Evolutionary conservation across 768 basidiomycete species (phyloP).

Genomic region (Lentinula edodes): DNA sequence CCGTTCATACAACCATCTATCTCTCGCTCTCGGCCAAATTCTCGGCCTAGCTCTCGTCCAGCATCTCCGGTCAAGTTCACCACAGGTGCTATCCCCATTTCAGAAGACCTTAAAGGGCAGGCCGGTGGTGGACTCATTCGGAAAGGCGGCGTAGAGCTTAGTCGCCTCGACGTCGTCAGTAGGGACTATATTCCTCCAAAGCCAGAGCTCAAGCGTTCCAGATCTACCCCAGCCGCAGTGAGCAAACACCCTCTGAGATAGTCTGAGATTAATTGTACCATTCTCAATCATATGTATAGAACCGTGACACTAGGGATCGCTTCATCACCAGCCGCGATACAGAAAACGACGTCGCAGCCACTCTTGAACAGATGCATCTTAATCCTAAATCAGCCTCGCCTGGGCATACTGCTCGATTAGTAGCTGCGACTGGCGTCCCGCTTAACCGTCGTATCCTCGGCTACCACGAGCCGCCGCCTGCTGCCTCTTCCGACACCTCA

Average conservation of each 20-base stretch:
- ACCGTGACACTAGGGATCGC: conserved; percentile 56
- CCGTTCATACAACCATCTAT: conserved; percentile 41
- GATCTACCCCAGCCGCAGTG: conserved; percentile 63
- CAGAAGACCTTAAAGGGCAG: conserved; percentile 54
- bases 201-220: conserved; percentile 62
- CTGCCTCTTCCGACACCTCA: conserved; percentile 69
- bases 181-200: conserved; percentile 67
- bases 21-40: conserved; percentile 14
- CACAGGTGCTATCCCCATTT: conserved; percentile 40
- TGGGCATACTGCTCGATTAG: conserved; percentile 73
- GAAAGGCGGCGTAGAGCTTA: conserved; percentile 67
- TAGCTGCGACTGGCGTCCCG: conserved; percentile 69
- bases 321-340: conserved; percentile 62
- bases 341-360: conserved; percentile 51
- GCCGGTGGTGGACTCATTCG: conserved; percentile 65
- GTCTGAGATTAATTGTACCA: not conserved
- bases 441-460: conserved; percentile 79
- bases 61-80: conserved; percentile 63
- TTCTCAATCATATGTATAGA: conserved; percentile 19
- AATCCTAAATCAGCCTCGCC: conserved; percentile 60
- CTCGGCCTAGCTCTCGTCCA: conserved; percentile 37
- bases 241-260: conserved; percentile 15
- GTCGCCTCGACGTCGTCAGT: conserved; percentile 70
- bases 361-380: conserved; percentile 58
- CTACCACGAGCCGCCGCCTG: conserved; percentile 83